phyloP scores from a whole-genome alignment of 208 protist species.

The Angomonas ambiguus region DNA sequence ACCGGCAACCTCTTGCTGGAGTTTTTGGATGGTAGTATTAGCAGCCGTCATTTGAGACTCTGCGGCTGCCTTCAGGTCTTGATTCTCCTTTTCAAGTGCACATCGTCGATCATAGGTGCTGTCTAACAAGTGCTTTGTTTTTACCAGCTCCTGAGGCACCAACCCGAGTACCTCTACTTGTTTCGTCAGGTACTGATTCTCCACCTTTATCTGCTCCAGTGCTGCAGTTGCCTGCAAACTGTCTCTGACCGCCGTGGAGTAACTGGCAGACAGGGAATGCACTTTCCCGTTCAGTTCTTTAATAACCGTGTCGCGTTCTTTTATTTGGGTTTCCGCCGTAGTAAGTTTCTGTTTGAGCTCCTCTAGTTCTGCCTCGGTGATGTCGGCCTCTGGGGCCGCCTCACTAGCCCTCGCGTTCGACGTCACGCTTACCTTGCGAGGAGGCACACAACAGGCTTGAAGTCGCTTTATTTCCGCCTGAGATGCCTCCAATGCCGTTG shows the following conservation, averaged over 20 bases:
- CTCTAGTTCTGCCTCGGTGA: slow-evolving; percentile 10
- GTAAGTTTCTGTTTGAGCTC: slow-evolving; percentile 14
- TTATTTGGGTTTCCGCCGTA: slow-evolving; percentile 17
- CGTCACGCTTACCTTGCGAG: neutral
- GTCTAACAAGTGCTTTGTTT: slow-evolving; percentile 33
- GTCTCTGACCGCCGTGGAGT: slow-evolving; percentile 15
- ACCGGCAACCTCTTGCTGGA: slow-evolving; percentile 39
- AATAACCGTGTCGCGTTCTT: slow-evolving; percentile 4
- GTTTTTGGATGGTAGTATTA: slow-evolving; percentile 18
- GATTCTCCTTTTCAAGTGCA: slow-evolving; percentile 7
- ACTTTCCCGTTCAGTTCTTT: slow-evolving; percentile 13
- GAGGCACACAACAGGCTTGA: neutral
- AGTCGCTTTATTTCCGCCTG: slow-evolving; percentile 31
- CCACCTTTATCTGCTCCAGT: slow-evolving; percentile 24
- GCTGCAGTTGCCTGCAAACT: slow-evolving; percentile 7
- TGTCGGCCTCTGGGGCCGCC: neutral
- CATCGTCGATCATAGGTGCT: slow-evolving; percentile 20
- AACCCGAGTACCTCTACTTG: slow-evolving; percentile 32
- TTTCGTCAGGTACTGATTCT: slow-evolving; percentile 23
- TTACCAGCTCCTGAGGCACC: slow-evolving; percentile 44
- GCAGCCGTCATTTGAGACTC: slow-evolving; percentile 13
- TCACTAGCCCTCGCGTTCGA: neutral
- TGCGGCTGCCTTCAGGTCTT: slow-evolving; percentile 3
- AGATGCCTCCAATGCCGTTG: slow-evolving; percentile 36
- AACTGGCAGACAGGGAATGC: slow-evolving; percentile 14